These are phyloP conservation scores for Candida xyloterini DNA, from an alignment of 805 yeast species.

Conservation along the genomic window DNA sequence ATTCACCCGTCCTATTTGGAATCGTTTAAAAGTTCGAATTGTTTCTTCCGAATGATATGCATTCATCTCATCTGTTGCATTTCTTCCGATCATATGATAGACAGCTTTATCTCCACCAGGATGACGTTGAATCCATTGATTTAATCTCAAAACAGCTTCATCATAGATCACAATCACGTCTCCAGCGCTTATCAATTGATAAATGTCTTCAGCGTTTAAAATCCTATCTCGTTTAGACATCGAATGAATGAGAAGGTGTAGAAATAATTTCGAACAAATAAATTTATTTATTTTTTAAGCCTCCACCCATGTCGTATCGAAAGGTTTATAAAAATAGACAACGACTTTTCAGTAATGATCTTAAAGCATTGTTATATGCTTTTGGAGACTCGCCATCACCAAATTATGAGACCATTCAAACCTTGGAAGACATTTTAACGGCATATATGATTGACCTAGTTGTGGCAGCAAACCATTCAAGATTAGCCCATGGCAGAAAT, in stretches of 20 bases:
- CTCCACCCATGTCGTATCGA: constrained; percentile 11
- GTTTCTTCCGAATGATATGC: constrained; percentile 74
- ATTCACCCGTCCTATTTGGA: constrained; percentile 64
- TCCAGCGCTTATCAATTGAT: constrained; percentile 62
- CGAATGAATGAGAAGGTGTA: too few species aligned
- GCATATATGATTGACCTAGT: constrained; percentile 58
- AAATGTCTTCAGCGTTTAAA: constrained; percentile 30
- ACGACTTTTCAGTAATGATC: constrained; percentile 38
- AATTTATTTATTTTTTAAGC: not conserved
- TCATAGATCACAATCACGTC: constrained; percentile 67
- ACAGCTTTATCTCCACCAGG: constrained; percentile 92
- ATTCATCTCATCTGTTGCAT: constrained; percentile 88
- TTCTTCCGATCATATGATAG: constrained; percentile 80
- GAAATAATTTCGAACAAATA: not conserved
- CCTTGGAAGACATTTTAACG: constrained; percentile 64
- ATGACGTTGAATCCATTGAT: constrained; percentile 68
- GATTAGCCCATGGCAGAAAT: constrained; percentile 46
- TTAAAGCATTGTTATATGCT: constrained; percentile 62
- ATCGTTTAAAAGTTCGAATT: constrained; percentile 46
- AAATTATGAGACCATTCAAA: constrained; percentile 59
- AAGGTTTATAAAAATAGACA: constrained; percentile 18
- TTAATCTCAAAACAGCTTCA: constrained; percentile 57
- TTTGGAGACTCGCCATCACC: constrained; percentile 74
- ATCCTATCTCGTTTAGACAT: not conserved
- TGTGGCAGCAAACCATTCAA: constrained; percentile 49